Evolutionary conservation across 768 basidiomycete genomes (phyloP), one percentile per base, ranked within the genome.

Genomic region (Mycena venus): DNA sequence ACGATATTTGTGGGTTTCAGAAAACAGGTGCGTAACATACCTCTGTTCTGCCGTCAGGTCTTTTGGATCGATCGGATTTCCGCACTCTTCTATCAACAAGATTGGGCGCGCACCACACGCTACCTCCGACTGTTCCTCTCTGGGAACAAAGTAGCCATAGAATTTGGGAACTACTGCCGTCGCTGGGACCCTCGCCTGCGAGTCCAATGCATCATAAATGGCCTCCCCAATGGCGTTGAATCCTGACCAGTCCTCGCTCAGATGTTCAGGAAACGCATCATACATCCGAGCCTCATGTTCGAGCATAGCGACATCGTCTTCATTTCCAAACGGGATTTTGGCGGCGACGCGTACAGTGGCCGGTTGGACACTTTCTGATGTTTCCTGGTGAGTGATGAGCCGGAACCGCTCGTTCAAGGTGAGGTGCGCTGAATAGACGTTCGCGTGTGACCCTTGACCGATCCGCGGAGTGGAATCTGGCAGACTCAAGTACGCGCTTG

Each of bases 61-160:
- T 19, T 51, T 25, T 12, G 66, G 36, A 6, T 72, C 51, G 15
- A 78, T 60, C n/a, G 70, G 71, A 14, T 4, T 9, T 15, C 78
- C 74, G 51, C 78, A 79, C n/a, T 77, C 62, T 66, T 79, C 78
- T 29, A 79, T 55, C 8, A 79, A 63, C 31, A 79, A 25, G 21
- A 77, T 71, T 11, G 74, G 76, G 9, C 74, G 65, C 25, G 25
- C 68, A n/a, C n/a, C n/a, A 7, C 14, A n/a, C 42, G 63, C 56
- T 29, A 34, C 23, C 19, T 34, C n/a, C 56, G 11, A 12, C n/a
- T 9, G 2, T 21, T 60, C n/a, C n/a, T 60, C n/a, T 3, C 4
- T 23, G 4, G 75, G 72, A 7, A 73, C 72, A 19, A 66, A 76
- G 51, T 70, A 76, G 21, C 75, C 75, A 38, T 73, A 76, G 49